These are phyloP conservation scores for Albizia julibrissin DNA, from an alignment of 306 rosid genomes.

Conservation along the genomic window DNA sequence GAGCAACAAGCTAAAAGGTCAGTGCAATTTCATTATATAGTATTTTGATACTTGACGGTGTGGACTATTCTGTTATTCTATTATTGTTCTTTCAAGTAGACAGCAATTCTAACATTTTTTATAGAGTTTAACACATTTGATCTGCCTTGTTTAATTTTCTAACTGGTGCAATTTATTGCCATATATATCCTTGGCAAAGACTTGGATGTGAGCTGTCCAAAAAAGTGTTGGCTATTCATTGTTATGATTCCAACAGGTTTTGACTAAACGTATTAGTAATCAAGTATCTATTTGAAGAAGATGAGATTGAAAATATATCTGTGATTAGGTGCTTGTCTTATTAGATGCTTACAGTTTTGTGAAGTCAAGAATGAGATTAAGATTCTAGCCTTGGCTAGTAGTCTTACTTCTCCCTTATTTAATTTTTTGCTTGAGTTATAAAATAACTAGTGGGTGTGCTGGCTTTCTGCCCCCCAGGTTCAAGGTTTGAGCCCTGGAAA, in stretches of 20 bases:
- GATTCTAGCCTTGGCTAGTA: background rate
- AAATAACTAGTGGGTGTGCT: too few species aligned
- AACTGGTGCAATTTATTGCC: background rate
- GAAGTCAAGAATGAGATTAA: background rate
- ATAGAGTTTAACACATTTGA: background rate
- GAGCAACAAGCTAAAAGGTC: conserved; percentile 92
- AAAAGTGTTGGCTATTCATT: background rate
- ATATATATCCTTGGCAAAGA: background rate
- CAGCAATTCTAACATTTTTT: background rate
- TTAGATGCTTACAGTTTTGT: conserved; percentile 3
- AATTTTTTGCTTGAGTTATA: background rate
- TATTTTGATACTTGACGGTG: background rate
- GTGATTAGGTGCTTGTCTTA: background rate
- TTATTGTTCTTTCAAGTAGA: background rate
- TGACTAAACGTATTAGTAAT: background rate
- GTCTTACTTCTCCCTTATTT: background rate
- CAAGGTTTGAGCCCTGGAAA: too few species aligned
- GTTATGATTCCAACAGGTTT: background rate
- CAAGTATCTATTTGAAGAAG: conserved; percentile 7
- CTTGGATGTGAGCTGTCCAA: background rate
- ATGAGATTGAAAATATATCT: conserved; percentile 9
- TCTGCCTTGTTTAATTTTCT: background rate
- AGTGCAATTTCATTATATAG: background rate
- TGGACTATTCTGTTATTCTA: background rate
- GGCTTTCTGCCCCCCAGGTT: too few species aligned